Percentiles rank a stretch among this genome's conserved stretches.
Evolutionary conservation across 345 rosid species (phyloP).

Genomic region (Linum lewisii): DNA sequence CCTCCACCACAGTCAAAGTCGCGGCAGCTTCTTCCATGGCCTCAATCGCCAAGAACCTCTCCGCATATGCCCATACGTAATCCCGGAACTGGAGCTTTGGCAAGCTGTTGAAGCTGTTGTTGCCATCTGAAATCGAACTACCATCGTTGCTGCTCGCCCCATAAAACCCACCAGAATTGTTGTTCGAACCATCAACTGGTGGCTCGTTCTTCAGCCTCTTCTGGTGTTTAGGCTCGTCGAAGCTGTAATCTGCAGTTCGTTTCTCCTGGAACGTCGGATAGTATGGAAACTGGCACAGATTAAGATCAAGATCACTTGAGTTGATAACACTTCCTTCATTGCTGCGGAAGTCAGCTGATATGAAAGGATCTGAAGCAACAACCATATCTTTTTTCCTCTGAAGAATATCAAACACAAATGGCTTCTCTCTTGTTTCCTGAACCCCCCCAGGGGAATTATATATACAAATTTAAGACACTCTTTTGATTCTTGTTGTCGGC

Average conservation of each 20-base stretch:
- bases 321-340: constrained; percentile 8
- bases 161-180: background rate
- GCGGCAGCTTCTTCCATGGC: constrained; percentile 36
- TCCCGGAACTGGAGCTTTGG: constrained; percentile 34
- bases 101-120: constrained; percentile 14
- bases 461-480: background rate
- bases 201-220: constrained; percentile 23
- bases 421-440: constrained; percentile 5
- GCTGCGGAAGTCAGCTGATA: constrained; percentile 7
- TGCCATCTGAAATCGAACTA: background rate
- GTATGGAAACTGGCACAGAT: constrained; percentile 6
- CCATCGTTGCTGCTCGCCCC: background rate
- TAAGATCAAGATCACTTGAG: constrained; percentile 15
- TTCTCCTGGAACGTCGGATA: background rate
- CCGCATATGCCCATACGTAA: constrained; percentile 33
- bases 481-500: background rate
- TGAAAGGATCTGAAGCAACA: constrained; percentile 13
- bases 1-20: constrained; percentile 7
- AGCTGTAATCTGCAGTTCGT: background rate
- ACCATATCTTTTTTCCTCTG: constrained; percentile 6
- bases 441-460: background rate
- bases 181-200: constrained; percentile 5
- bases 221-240: constrained; percentile 11
- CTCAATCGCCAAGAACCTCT: constrained; percentile 32
- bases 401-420: constrained; percentile 12